phyloP scores from a whole-genome alignment of 176 grass and related monocot species.

The Typha latifolia region DNA sequence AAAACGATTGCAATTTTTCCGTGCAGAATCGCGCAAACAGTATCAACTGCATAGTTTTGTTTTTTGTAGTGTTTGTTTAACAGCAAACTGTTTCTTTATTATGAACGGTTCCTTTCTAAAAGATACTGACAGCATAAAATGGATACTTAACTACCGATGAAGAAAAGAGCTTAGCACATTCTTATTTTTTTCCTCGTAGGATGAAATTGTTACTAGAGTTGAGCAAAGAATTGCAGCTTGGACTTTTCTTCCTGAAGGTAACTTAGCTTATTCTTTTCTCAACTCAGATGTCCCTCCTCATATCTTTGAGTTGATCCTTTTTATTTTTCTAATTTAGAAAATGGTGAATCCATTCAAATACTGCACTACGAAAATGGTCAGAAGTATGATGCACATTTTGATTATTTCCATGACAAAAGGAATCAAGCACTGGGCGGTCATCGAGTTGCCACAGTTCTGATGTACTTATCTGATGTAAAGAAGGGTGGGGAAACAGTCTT shows the following conservation, averaged over 20 bases:
- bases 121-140: background rate
- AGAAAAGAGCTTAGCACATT: background rate
- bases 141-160: background rate
- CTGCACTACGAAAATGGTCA: constrained; percentile 72
- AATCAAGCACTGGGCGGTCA: constrained; percentile 82
- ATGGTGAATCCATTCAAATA: constrained; percentile 80
- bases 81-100: too few relatives aligned
- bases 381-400: constrained; percentile 83
- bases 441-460: constrained; percentile 71
- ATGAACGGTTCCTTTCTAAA: too few relatives aligned
- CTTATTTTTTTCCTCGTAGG: constrained; percentile 29
- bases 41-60: too few relatives aligned
- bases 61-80: too few relatives aligned
- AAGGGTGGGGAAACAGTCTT: constrained; percentile 89
- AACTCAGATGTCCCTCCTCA: background rate
- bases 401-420: constrained; percentile 83
- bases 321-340: constrained; percentile 35
- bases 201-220: constrained; percentile 41
- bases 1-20: too few relatives aligned
- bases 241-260: constrained; percentile 83
- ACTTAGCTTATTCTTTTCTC: background rate
- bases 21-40: too few relatives aligned
- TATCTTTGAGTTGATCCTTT: constrained; percentile 3
- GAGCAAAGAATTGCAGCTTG: constrained; percentile 62
- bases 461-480: constrained; percentile 77